A percentile compares a stretch with the other conserved stretches of the same genome.
Evolutionary conservation across 306 rosid species (phyloP).

Genomic region (Hylodesmum podocarpum): DNA sequence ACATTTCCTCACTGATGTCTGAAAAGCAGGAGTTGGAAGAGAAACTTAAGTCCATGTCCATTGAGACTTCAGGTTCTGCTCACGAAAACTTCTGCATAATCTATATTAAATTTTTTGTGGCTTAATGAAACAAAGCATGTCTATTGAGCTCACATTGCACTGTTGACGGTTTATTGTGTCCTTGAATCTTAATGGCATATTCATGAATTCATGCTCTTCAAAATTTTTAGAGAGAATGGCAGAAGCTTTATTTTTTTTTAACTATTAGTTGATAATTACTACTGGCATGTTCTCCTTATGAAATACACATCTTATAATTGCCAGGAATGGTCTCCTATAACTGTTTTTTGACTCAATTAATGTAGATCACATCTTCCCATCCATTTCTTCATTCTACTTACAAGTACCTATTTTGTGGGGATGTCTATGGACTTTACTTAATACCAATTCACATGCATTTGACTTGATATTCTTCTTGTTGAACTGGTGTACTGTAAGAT

Average conservation of each 20-base stretch:
- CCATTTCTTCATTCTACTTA: not conserved
- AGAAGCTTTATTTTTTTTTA: slow-evolving; percentile 23
- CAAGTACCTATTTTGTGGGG: not conserved
- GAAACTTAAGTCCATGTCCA: slow-evolving; percentile 55
- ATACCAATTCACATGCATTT: slow-evolving; percentile 13
- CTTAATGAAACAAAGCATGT: slow-evolving; percentile 21
- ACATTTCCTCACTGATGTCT: slow-evolving; percentile 52
- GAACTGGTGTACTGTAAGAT: not conserved
- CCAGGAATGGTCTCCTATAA: not conserved
- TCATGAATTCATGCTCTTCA: not conserved
- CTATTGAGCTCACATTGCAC: no score
- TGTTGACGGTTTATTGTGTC: not conserved
- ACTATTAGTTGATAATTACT: not conserved
- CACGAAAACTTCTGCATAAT: slow-evolving; percentile 3
- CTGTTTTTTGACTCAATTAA: slow-evolving; percentile 1
- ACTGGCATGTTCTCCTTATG: slow-evolving; percentile 6
- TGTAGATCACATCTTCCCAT: not conserved
- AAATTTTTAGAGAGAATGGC: not conserved
- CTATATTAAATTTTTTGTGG: not conserved
- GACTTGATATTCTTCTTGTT: slow-evolving; percentile 20
- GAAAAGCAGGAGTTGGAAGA: slow-evolving; percentile 86
- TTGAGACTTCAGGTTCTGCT: slow-evolving; percentile 58
- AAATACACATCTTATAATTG: not conserved
- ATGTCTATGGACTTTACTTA: not conserved
- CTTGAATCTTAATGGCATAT: not conserved